phyloP scores from a whole-genome alignment of 768 basidiomycete genomes.

The Trichaptum fuscoviolaceum region DNA sequence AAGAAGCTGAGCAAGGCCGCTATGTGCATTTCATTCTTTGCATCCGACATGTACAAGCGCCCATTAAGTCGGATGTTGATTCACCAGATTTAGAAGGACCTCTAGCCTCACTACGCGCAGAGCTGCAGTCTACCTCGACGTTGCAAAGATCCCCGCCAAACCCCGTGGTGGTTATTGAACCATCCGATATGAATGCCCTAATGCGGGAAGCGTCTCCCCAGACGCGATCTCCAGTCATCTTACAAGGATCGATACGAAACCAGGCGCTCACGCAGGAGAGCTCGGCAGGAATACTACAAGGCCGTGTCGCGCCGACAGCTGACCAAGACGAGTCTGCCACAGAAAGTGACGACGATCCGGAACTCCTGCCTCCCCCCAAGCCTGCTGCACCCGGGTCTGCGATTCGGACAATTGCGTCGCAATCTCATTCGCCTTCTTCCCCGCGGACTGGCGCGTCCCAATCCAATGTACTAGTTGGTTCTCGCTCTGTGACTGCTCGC shows the following conservation, averaged over 20 bases:
- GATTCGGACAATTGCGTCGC: not conserved
- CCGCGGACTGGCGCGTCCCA: not conserved
- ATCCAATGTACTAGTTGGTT: not conserved
- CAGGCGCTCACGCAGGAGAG: not conserved
- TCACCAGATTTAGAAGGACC: not conserved
- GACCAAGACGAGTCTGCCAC: not conserved
- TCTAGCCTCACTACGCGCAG: not conserved
- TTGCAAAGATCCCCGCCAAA: not conserved
- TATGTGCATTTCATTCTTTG: conserved; percentile 6
- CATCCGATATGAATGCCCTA: not conserved
- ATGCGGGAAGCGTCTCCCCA: not conserved
- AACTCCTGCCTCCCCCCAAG: not conserved
- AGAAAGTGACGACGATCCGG: not conserved
- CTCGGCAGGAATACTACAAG: not conserved
- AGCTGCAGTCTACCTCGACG: not conserved
- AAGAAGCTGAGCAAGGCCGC: conserved; percentile 9
- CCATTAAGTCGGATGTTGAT: conserved; percentile 41
- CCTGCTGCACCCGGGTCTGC: not conserved
- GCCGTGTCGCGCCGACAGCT: not conserved
- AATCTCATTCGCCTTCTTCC: not conserved
- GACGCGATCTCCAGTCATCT: not conserved
- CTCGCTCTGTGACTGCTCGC: not conserved
- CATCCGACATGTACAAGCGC: conserved; percentile 34
- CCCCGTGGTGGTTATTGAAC: not conserved
- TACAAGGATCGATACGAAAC: not conserved